Evolutionary conservation across 495 filamentous ascomycete species (phyloP).

Genomic region (Amniculicola lignicola): DNA sequence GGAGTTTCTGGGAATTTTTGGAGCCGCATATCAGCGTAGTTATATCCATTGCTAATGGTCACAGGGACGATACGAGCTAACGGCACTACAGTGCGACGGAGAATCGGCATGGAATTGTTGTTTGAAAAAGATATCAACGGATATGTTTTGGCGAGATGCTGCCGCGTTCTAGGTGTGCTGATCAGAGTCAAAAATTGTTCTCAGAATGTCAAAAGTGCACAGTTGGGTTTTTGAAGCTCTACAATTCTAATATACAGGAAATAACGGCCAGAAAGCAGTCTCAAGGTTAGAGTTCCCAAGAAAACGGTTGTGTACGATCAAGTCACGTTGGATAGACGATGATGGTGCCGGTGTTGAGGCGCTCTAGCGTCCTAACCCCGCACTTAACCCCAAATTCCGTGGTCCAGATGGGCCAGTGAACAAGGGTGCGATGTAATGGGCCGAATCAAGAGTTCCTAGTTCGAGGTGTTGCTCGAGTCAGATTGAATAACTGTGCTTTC

Average conservation of each 20-base stretch:
- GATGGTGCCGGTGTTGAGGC: slow-evolving; percentile 1
- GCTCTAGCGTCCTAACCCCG: slow-evolving; percentile 8
- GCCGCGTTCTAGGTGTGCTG: slow-evolving; percentile 22
- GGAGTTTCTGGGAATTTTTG: background rate
- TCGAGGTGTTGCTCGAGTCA: background rate
- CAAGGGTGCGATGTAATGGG: background rate
- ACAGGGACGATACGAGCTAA: slow-evolving; percentile 20
- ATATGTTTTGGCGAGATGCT: slow-evolving; percentile 16
- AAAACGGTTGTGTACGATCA: no score
- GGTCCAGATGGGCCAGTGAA: background rate
- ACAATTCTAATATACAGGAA: no score
- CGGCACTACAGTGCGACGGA: background rate
- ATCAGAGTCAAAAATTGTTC: background rate
- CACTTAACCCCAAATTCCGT: background rate
- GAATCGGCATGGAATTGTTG: background rate
- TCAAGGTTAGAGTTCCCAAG: no score
- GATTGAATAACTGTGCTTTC: no score
- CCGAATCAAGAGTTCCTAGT: background rate
- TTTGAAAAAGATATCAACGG: slow-evolving; percentile 7
- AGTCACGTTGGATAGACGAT: slow-evolving; percentile 12
- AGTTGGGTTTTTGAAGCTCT: background rate
- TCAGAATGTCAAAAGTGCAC: background rate
- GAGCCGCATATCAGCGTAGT: slow-evolving; percentile 10
- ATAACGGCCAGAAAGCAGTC: no score
- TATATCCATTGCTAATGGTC: slow-evolving; percentile 10